Base-by-base conservation (phyloP, 805 yeast species). In the Clavispora santaluciae region DNA sequence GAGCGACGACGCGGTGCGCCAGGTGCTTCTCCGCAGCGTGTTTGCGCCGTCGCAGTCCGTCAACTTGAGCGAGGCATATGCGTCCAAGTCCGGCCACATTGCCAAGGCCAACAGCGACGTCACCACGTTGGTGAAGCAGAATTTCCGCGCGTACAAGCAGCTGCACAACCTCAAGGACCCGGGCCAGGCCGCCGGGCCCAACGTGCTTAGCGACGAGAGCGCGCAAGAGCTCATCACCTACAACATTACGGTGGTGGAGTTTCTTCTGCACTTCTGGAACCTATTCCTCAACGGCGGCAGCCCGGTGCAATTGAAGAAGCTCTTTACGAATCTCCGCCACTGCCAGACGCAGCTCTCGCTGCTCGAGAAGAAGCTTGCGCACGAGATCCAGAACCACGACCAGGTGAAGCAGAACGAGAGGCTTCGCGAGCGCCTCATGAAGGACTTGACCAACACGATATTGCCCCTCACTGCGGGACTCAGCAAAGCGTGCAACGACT, bases 91-190 rank as follows among this genome's bases (percentile, higher is more conserved):
- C 31, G 59, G 53, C 26, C 70, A 64, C 13, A 73, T 68, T 39
- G 67, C 64, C 40, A 69, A 66, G 23, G 70, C 78, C 1, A 60
- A 72, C 22, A 59, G 58, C 30, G 76, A 72, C 31, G 73, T 79
- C 8, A 61, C 71, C 7, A 54, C 55, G 3, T 66, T 78, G 23
- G 75, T 79, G n/a, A 70, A 72, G 48, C 63, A 66, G 33, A 79
- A 78, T 50, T 68, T 79, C 12, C 75, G 77, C 40, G 81, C 78
- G 47, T 74, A 77, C 10, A 71, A 67, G 36, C 77, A 53, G 43
- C 40, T 49, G 21, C 44, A 52, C 38, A 45, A 42, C 28, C 36
- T 49, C 28, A 51, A 44, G 26, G 62, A 53, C 11, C 20, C 38
- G 16, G 22, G 24, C n/a, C 40, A 36, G 28, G 22, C 38, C 3